These are phyloP conservation scores for Polytrichum commune DNA, from an alignment of 225 moss, liverwort and hornwort species.

Conservation along the genomic window DNA sequence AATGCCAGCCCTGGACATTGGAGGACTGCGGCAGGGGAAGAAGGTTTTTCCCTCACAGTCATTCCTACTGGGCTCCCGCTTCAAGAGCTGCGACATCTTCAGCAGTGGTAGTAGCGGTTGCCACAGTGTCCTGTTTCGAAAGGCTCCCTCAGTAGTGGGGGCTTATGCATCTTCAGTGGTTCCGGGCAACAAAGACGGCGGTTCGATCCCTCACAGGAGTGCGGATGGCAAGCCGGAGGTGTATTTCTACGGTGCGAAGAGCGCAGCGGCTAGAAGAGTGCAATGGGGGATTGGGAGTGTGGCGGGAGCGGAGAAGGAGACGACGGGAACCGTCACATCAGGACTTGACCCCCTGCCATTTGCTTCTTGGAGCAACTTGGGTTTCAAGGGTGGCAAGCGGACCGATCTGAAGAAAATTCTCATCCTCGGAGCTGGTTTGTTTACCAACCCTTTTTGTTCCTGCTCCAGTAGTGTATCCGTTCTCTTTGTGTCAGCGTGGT, in stretches of 20 bases:
- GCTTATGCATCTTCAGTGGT: conserved; percentile 8
- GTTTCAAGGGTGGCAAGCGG: conserved; percentile 70
- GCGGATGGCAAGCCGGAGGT: conserved; percentile 30
- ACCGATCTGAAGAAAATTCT: conserved; percentile 91
- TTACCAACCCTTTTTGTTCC: background rate
- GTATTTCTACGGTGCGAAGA: conserved; percentile 33
- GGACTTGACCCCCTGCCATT: conserved; percentile 21
- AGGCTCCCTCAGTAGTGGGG: too few species aligned
- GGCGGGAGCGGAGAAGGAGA: conserved; percentile 63
- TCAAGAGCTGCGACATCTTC: background rate
- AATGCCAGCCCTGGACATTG: conserved; percentile 37
- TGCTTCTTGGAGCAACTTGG: conserved; percentile 61
- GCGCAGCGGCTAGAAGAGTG: conserved; percentile 35
- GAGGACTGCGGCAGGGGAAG: background rate
- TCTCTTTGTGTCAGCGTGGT: too few species aligned
- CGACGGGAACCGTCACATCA: conserved; percentile 7
- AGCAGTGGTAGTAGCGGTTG: too few species aligned
- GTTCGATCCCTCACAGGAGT: background rate
- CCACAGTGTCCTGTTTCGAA: too few species aligned
- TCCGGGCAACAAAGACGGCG: conserved; percentile 13
- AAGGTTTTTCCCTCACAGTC: conserved; percentile 27
- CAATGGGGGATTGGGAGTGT: conserved; percentile 75
- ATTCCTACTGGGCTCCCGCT: conserved; percentile 13
- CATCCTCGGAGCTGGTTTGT: conserved; percentile 71
- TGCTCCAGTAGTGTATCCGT: too few species aligned